Base-by-base conservation (phyloP, 129 eudicot genomes). In the Chrysanthemum lavandulifolium region DNA sequence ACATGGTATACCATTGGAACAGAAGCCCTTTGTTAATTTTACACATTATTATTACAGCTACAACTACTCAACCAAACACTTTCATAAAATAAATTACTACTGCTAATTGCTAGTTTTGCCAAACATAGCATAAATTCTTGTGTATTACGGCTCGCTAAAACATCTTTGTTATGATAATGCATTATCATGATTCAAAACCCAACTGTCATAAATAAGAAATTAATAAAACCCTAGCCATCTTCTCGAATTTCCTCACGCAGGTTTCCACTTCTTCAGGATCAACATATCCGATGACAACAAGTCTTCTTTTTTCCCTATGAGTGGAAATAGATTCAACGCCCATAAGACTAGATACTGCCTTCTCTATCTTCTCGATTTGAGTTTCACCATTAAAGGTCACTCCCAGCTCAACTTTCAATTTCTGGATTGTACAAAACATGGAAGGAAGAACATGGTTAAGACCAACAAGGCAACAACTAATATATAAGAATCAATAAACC, bases 181-280 rank as follows among this genome's bases (percentile, higher is more conserved):
- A 21, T 21, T 21, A 21, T 21, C 23, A 21, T 21, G 23, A 21
- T 21, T 21, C 23, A 21, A 21, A 21, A 21, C 23, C 23, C 23
- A 21, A 21, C 23, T 21, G 23, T 21, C 23, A 21, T 21, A 21
- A 21, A 31, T 33, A 33, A 33, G 40, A 33, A 33, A 33, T 33
- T 33, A 33, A 33, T 33, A 33, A 63, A 19, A 63, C 15, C 23
- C 2, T 36, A 63, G 13, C 68, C 50, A 63, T 63, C 25, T 18
- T 10, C 13, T 65, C 70, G 11, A 65, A 65, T 43, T 65, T 6
- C 56, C 70, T 65, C 2, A 65, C 56, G 11, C 16, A 45, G 13
- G 31, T 65, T 40, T 29, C 70, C 70, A 65, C 70, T 65, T 65
- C 70, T 18, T 40, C 70, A 45, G 70, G 70, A 65, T 65, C 70